Evolutionary conservation across 2,329 filamentous ascomycete genomes (phyloP), one percentile per base, ranked within the genome.

Genomic region (Ramularia collo-cygni): DNA sequence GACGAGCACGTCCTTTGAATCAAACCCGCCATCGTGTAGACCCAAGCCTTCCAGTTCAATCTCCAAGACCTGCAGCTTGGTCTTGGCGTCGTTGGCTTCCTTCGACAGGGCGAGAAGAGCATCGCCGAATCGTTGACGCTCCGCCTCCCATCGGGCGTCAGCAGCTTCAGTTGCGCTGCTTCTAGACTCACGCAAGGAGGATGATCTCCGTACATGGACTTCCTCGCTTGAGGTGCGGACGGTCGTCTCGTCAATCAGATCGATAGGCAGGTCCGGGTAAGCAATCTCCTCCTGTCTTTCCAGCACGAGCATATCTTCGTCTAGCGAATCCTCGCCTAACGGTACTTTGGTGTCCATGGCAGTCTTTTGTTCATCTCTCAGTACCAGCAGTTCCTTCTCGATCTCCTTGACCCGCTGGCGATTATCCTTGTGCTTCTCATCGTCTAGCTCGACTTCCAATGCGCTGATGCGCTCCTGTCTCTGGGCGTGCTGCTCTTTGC

Each of bases 11-110:
- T 56, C 51, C 6, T 52, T 54, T 12, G 58, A 50, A 12, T 63
- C 61, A 1, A 55, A 49, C 10, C 56, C 53, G 4, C 63, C 50
- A 8, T 37, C 45, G 19, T 50, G 55, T 43, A 70, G 64, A 17
- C 66, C 61, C 13, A 71, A 59, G 19, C 63, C 64, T 39, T 65
- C 57, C 3, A 71, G 54, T 44, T 70, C 65, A 15, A 71, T 63
- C 8, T 61, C 56, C 10, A 70, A 51, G 28, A 70, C 57, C 19
- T 65, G 58, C 3, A 71, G 56, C 4, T 61, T 56, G 4, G 64
- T 58, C 44, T 63, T 61, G 4, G 64, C 60, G 13, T 66, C 58
- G 27, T 63, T 62, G 4, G 65, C 58, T 39, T 66, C 55, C 9
- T 54, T 52, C 33, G 53, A 58, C 33, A 69, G 53, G 7, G 58